Conservation (phyloP, 2,329 filamentous ascomycete species). For the Penicillium crustosum region DNA sequence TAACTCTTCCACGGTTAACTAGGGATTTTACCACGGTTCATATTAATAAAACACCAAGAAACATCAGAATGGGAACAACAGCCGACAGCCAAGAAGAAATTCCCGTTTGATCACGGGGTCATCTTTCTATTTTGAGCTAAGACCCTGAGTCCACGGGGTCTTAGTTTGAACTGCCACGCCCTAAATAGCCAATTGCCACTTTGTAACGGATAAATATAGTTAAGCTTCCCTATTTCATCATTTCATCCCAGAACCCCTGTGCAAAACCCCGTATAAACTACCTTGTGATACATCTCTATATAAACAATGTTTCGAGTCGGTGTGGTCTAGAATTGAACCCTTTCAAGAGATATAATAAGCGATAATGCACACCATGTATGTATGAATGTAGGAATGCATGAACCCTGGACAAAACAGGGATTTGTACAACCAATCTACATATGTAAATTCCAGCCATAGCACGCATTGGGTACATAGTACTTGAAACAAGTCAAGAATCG, state of each 20-base stretch:
- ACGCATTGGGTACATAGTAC: neutral
- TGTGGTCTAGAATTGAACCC: neutral
- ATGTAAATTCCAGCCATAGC: neutral
- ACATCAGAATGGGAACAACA: neutral
- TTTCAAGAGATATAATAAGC: neutral
- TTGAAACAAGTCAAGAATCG: neutral
- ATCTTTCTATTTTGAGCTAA: neutral
- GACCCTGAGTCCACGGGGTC: neutral
- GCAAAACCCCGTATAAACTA: neutral
- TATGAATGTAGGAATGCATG: neutral
- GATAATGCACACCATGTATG: neutral
- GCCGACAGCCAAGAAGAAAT: neutral
- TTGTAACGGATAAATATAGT: neutral
- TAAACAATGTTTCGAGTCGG: neutral
- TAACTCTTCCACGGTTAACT: neutral
- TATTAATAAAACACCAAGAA: neutral
- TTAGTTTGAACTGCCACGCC: slow-evolving; percentile 3
- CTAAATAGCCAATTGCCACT: neutral
- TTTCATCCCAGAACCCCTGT: neutral
- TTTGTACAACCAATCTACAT: neutral
- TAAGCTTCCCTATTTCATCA: no score
- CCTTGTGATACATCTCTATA: neutral
- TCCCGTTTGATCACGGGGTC: neutral
- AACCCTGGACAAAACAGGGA: neutral
- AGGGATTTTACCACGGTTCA: neutral